phyloP scores from a whole-genome alignment of 495 filamentous ascomycete species.

The Filosporella fistucella region DNA sequence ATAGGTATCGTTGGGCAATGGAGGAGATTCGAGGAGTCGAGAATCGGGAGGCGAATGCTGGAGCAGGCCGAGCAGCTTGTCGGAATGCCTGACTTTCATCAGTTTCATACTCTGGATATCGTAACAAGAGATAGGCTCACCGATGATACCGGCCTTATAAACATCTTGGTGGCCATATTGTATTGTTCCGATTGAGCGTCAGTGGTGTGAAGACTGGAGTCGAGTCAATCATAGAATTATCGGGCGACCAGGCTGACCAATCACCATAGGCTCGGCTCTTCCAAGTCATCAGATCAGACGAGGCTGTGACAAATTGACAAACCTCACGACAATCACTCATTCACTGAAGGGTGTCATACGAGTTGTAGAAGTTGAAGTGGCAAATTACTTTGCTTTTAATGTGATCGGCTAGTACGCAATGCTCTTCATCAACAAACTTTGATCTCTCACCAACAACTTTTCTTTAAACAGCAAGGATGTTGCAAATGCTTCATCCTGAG shows the following conservation, averaged over 20 bases:
- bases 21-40: constrained; percentile 13
- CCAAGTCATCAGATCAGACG: too few relatives aligned
- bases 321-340: too few relatives aligned
- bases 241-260: constrained; percentile 26
- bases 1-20: constrained; percentile 43
- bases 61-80: constrained; percentile 32
- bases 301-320: too few relatives aligned
- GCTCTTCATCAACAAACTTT: too few relatives aligned
- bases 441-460: too few relatives aligned
- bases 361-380: too few relatives aligned
- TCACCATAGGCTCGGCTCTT: too few relatives aligned
- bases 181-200: neutral
- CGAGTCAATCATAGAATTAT: too few relatives aligned
- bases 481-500: constrained; percentile 8
- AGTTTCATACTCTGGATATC: neutral
- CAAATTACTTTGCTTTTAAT: too few relatives aligned
- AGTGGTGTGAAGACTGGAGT: neutral
- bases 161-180: constrained; percentile 11
- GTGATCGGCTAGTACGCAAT: too few relatives aligned
- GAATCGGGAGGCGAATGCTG: constrained; percentile 22
- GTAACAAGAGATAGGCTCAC: constrained; percentile 7
- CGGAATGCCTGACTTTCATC: constrained; percentile 24
- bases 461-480: too few relatives aligned
- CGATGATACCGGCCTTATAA: constrained; percentile 29
- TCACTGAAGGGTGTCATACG: too few relatives aligned